Percentiles rank a stretch among this genome's conserved stretches.
Conservation (phyloP, 768 basidiomycete genomes). For the Crepidotus variabilis region DNA sequence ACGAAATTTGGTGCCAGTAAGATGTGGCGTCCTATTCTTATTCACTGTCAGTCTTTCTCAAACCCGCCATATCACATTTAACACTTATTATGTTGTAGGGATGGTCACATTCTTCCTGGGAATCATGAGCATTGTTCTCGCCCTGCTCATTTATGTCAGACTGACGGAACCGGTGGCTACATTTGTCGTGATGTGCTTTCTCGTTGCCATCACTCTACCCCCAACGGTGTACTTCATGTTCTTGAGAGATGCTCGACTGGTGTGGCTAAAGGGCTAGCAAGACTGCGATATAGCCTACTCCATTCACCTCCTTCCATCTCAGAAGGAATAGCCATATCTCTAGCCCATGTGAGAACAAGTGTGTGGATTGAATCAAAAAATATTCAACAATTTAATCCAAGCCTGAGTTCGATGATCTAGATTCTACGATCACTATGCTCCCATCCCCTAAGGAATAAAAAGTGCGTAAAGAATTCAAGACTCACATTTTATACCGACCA, state of each 20-base stretch:
- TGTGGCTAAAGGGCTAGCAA: not conserved
- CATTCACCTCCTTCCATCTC: too few relatives aligned
- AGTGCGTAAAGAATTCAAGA: too few relatives aligned
- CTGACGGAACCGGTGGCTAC: slow-evolving; percentile 8
- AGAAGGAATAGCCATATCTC: too few relatives aligned
- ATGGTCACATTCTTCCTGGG: slow-evolving; percentile 13
- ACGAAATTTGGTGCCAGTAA: not conserved
- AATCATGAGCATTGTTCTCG: slow-evolving; percentile 10
- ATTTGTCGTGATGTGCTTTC: slow-evolving; percentile 5
- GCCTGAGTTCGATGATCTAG: not conserved
- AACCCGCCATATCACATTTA: not conserved
- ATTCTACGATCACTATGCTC: not conserved
- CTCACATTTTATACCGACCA: not conserved
- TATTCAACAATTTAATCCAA: not conserved
- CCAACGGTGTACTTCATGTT: slow-evolving; percentile 11
- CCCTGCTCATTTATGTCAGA: slow-evolving; percentile 12
- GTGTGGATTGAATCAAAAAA: not conserved
- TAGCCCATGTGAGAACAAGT: too few relatives aligned
- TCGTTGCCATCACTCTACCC: slow-evolving; percentile 6
- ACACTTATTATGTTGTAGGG: slow-evolving; percentile 6
- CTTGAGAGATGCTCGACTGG: not conserved
- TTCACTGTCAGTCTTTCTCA: slow-evolving; percentile 6
- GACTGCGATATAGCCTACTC: too few relatives aligned
- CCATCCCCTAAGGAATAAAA: not conserved
- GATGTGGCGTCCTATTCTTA: slow-evolving; percentile 8